Evolutionary conservation across 2,329 filamentous ascomycete species (phyloP).

Genomic region (Colletotrichum sp.): DNA sequence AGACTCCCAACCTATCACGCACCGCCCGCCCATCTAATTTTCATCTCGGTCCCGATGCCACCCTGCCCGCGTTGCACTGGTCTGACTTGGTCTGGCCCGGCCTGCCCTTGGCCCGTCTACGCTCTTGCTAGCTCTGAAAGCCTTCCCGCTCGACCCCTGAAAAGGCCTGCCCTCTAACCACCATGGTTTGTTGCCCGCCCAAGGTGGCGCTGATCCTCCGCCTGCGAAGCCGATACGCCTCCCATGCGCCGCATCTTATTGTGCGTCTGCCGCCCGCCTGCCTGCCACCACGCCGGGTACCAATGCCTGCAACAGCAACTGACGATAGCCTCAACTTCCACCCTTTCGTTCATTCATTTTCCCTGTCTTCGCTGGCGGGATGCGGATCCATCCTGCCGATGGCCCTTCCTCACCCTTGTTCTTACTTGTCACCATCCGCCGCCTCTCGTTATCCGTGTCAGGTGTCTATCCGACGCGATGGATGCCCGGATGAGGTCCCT

Average conservation of each 20-base stretch:
- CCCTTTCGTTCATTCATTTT: too few species aligned
- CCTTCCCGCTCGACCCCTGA: slow-evolving; percentile 22
- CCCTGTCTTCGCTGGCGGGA: too few species aligned
- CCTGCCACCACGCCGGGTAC: background rate
- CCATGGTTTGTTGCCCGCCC: slow-evolving; percentile 8
- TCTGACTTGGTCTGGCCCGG: background rate
- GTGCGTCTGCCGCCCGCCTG: slow-evolving; percentile 10
- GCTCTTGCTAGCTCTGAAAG: slow-evolving; percentile 1
- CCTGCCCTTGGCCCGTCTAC: background rate
- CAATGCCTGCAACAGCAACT: background rate
- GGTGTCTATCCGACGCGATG: background rate
- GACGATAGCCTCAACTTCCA: background rate
- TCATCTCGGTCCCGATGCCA: background rate
- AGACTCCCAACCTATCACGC: slow-evolving; percentile 2
- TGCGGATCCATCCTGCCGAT: background rate
- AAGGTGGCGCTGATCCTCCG: slow-evolving; percentile 17
- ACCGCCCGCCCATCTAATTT: background rate
- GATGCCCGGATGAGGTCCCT: background rate
- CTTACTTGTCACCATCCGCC: background rate
- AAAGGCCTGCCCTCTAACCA: background rate
- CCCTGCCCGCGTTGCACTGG: background rate
- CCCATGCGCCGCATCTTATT: slow-evolving; percentile 24
- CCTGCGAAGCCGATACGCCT: slow-evolving; percentile 19
- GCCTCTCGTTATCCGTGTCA: background rate
- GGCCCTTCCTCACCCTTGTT: background rate